Conservation (phyloP, 495 filamentous ascomycete species). For the Xylaria scruposa region DNA sequence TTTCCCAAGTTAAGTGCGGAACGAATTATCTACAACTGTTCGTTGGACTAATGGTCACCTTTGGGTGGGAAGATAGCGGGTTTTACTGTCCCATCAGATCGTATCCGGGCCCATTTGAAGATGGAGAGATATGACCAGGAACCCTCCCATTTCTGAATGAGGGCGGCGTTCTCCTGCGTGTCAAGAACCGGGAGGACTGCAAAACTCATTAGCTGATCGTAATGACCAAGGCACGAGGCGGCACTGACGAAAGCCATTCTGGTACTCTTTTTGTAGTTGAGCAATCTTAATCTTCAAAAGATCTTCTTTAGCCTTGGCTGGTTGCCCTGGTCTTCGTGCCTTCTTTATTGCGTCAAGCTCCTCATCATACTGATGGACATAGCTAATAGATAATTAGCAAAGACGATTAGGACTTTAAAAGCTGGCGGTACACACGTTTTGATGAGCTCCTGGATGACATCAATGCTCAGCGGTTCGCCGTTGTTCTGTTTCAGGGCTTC, state of each 20-base stretch:
- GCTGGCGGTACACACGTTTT: constrained; percentile 55
- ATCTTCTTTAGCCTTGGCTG: constrained; percentile 78
- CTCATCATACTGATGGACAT: constrained; percentile 77
- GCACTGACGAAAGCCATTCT: constrained; percentile 75
- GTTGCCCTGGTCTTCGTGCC: constrained; percentile 80
- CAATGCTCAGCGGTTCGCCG: constrained; percentile 59
- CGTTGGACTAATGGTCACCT: constrained; percentile 54
- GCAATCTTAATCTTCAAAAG: constrained; percentile 72
- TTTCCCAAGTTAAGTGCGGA: constrained; percentile 40
- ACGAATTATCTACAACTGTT: constrained; percentile 34
- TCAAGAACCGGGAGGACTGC: constrained; percentile 61
- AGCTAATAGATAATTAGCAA: constrained; percentile 54
- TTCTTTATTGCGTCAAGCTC: constrained; percentile 76
- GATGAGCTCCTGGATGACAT: constrained; percentile 68
- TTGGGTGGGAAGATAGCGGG: constrained; percentile 73
- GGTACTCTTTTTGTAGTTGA: constrained; percentile 78
- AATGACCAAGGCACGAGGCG: not conserved
- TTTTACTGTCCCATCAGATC: constrained; percentile 60
- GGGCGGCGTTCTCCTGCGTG: constrained; percentile 48
- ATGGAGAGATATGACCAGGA: constrained; percentile 61
- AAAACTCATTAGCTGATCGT: constrained; percentile 30
- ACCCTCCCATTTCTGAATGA: constrained; percentile 58
- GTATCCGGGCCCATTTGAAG: constrained; percentile 66
- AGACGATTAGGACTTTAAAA: not conserved
- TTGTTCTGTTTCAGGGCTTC: constrained; percentile 62